Base-by-base conservation (phyloP, 176 grass and related monocot species). In the Luzula sylvatica region DNA sequence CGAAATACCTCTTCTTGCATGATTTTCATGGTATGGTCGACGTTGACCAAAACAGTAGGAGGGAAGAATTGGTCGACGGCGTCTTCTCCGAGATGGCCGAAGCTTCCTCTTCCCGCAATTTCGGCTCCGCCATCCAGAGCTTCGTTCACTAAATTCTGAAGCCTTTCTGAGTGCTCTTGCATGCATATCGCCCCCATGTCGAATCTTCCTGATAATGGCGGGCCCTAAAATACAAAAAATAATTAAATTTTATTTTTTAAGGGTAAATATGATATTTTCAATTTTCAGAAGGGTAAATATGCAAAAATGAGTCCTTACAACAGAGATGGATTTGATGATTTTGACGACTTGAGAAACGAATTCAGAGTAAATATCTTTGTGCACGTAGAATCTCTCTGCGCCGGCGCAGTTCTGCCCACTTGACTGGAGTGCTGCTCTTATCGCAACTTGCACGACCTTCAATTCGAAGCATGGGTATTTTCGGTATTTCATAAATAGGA, bases 111-210 rank as follows among this genome's bases (percentile, higher is more conserved):
- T 35, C 66, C 81, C 22, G 67, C 85, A 56, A 96, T 96, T 63
- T 96, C 85, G 1, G 92, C 92, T 42, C 85, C 92, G 68, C 86
- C 82, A 3, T 86, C 74, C 45, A 89, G 23, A 9, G 92, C 92
- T 65, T 96, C 92, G 20, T 89, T 79, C 54, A 96, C 81, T 65
- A 96, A 73, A 76, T 50, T 79, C 50, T 96, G 84, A 77, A 96
- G 92, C 54, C 63, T 86, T 63, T 96, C 92, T 55, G 85, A 80
- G 42, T 96, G 85, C 42, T 82, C 92, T 74, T 82, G 87, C 80
- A 96, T 86, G 66, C 92, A 96, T 43, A 96, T 86, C 40, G 92
- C 92, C 58, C 92, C 92, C 92, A 96, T 96, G 70, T 96, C 92
- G 39, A 89, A 96, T 79, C 75, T 86, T 7, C 85, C 85, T 65